Conservation (phyloP, 352 stramenopile species). For the Globisporangium cederbergense region DNA sequence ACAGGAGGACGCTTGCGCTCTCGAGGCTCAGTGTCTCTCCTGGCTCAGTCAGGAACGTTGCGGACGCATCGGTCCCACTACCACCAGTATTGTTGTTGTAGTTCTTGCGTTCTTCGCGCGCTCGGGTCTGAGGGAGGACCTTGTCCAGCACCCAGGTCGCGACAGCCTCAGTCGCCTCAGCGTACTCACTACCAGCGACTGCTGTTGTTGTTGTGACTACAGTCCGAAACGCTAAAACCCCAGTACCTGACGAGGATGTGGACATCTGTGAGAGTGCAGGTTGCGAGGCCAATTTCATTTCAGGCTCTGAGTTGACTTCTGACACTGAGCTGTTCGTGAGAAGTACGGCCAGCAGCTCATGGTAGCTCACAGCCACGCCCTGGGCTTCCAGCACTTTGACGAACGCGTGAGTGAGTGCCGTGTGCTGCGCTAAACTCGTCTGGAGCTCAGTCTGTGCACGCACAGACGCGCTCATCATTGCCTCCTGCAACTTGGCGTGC, state of each 20-base stretch:
- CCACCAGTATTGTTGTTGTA: not conserved
- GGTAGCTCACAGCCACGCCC: constrained; percentile 23
- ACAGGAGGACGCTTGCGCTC: constrained; percentile 5
- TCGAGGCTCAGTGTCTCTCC: constrained; percentile 22
- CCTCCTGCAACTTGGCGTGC: constrained; percentile 18
- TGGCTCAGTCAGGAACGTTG: constrained; percentile 55
- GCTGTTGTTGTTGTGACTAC: not conserved
- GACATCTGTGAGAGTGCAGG: not conserved
- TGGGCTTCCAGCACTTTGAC: constrained; percentile 31
- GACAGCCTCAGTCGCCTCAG: constrained; percentile 18
- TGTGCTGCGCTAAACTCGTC: constrained; percentile 1
- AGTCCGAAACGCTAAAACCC: not conserved
- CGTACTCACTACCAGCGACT: constrained; percentile 3
- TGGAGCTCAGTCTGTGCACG: constrained; percentile 4
- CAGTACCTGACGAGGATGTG: not conserved
- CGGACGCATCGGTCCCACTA: not conserved
- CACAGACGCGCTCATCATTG: not conserved
- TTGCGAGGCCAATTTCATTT: not conserved
- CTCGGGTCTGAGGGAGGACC: constrained; percentile 14
- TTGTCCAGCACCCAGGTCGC: constrained; percentile 20
- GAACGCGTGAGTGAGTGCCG: constrained; percentile 31
- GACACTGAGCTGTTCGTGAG: not conserved
- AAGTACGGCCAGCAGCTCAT: constrained; percentile 32
- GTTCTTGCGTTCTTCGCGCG: constrained; percentile 13
- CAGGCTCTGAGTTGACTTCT: not conserved